A percentile compares a stretch with the other conserved stretches of the same genome.
phyloP scores from a whole-genome alignment of 2,329 filamentous ascomycete genomes.

The Apiospora pterosperma region DNA sequence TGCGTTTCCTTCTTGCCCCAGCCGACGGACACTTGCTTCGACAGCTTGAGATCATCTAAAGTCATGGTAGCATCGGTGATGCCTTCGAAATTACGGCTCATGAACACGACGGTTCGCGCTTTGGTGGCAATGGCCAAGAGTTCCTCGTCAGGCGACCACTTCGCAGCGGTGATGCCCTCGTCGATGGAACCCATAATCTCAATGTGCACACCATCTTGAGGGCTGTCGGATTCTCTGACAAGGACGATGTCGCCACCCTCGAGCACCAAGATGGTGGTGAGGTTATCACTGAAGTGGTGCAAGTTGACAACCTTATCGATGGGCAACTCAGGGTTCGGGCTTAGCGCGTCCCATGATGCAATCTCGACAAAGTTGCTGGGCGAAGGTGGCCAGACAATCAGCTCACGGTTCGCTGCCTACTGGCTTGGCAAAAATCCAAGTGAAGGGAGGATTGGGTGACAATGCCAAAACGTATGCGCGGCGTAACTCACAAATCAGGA shows the following conservation, averaged over 20 bases:
- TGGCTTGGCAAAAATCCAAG: not conserved
- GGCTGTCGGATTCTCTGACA: slow-evolving; percentile 64
- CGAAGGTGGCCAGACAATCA: slow-evolving; percentile 3
- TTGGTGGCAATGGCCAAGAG: slow-evolving; percentile 80
- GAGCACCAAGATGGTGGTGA: slow-evolving; percentile 76
- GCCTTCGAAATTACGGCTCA: slow-evolving; percentile 88
- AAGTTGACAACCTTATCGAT: slow-evolving; percentile 75
- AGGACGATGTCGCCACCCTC: slow-evolving; percentile 88
- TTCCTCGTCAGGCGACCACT: slow-evolving; percentile 95
- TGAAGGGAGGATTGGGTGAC: not conserved
- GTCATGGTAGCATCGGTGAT: slow-evolving; percentile 72
- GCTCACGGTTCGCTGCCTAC: slow-evolving; percentile 1
- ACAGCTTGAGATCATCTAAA: slow-evolving; percentile 76
- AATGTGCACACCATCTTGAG: slow-evolving; percentile 69
- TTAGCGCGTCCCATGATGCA: slow-evolving; percentile 86
- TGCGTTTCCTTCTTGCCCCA: slow-evolving; percentile 99
- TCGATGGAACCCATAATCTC: slow-evolving; percentile 96
- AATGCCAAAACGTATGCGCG: not conserved
- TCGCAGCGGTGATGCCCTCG: slow-evolving; percentile 81
- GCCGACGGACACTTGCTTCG: slow-evolving; percentile 90
- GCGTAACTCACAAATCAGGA: slow-evolving; percentile 35
- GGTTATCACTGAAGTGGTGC: slow-evolving; percentile 80
- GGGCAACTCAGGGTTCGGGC: slow-evolving; percentile 69
- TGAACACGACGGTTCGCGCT: slow-evolving; percentile 77
- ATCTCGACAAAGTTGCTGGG: slow-evolving; percentile 39